These are phyloP conservation scores for Russula sp. DNA, from an alignment of 768 basidiomycete species.

Conservation along the genomic window DNA sequence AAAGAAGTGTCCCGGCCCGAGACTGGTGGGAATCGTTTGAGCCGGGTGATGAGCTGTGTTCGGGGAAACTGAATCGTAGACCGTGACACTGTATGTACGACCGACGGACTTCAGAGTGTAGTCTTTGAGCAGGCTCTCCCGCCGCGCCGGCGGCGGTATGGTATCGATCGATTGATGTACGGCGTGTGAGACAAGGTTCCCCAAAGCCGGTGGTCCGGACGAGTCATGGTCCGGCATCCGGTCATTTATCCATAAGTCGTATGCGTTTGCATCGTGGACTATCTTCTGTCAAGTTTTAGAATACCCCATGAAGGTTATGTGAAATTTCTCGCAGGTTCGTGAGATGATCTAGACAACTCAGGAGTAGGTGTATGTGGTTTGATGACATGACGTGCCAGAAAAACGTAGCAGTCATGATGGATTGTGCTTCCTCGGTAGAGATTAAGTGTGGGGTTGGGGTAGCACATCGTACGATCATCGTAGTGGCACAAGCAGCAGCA, in stretches of 20 bases:
- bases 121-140: neutral
- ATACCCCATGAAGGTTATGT: neutral
- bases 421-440: too few relatives aligned
- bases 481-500: neutral
- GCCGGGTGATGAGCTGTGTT: slow-evolving; percentile 15
- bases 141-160: neutral
- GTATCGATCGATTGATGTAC: neutral
- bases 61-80: slow-evolving; percentile 4
- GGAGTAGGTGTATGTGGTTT: too few relatives aligned
- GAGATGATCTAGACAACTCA: too few relatives aligned
- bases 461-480: neutral
- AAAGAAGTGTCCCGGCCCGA: neutral
- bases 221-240: neutral
- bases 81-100: neutral
- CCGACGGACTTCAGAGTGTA: neutral
- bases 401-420: neutral
- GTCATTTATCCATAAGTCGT: neutral
- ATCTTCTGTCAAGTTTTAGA: neutral
- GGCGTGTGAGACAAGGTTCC: neutral
- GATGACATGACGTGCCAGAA: neutral
- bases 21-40: slow-evolving; percentile 4
- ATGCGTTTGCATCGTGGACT: neutral
- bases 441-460: neutral
- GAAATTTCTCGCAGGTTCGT: neutral
- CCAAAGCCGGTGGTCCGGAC: neutral